These are phyloP conservation scores for Acacia crassicarpa DNA, from an alignment of 306 rosid genomes.

Conservation along the genomic window DNA sequence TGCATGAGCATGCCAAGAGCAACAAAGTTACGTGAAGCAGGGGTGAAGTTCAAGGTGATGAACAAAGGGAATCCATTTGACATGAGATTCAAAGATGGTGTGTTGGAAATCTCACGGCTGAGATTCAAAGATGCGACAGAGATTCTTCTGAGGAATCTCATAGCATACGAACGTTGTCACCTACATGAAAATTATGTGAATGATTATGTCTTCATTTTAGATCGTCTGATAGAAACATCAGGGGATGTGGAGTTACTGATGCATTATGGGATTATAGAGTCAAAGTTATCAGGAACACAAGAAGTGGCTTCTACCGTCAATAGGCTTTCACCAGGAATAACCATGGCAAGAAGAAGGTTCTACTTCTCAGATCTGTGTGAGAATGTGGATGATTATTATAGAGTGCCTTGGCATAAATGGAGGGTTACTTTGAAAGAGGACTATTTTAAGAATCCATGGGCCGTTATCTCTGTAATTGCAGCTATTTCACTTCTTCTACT, in stretches of 20 bases:
- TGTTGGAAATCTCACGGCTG: conserved; percentile 26
- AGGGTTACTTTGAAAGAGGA: not conserved
- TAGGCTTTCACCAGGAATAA: not conserved
- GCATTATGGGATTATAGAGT: conserved; percentile 27
- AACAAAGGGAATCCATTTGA: conserved; percentile 9
- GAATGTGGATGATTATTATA: not conserved
- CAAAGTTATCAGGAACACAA: not conserved
- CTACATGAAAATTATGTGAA: not conserved
- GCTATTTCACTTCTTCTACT: not conserved
- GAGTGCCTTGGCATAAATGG: not conserved
- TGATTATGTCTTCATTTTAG: conserved; percentile 31
- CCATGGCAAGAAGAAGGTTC: not conserved
- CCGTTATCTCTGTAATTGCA: not conserved
- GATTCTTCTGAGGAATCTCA: conserved; percentile 5
- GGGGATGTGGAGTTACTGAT: conserved; percentile 35
- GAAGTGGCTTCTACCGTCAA: conserved; percentile 3
- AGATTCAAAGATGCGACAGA: not conserved
- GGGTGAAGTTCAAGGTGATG: conserved; percentile 27
- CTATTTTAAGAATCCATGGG: not conserved
- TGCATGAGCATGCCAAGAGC: not conserved
- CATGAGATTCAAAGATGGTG: conserved; percentile 21
- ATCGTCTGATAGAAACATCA: conserved; percentile 1
- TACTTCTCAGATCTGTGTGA: not conserved
- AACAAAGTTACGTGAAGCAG: conserved; percentile 30
- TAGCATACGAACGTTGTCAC: conserved; percentile 38